A percentile compares a stretch with the other conserved stretches of the same genome.
phyloP scores from a whole-genome alignment of 208 protist species.

The Acanthamoeba castellanii region DNA sequence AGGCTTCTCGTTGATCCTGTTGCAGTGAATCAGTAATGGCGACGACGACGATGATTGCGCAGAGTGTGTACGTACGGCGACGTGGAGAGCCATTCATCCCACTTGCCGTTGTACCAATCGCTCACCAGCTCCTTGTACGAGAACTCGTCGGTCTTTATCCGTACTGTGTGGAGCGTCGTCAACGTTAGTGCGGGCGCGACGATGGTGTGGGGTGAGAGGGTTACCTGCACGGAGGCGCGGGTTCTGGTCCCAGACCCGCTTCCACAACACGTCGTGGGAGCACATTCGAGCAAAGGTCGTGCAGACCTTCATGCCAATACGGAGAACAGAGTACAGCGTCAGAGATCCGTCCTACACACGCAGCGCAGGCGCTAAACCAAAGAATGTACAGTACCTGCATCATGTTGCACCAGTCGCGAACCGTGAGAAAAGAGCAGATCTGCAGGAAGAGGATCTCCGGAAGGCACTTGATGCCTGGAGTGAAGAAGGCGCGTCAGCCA shows the following conservation, averaged over 20 bases:
- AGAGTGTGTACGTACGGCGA: constrained; percentile 18
- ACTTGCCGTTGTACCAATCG: constrained; percentile 47
- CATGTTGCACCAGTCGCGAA: constrained; percentile 52
- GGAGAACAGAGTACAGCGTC: neutral
- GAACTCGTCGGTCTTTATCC: constrained; percentile 56
- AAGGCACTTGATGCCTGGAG: constrained; percentile 43
- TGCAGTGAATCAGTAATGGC: neutral
- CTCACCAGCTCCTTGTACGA: constrained; percentile 68
- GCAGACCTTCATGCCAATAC: neutral
- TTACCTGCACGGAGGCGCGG: constrained; percentile 30
- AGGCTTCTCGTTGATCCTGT: constrained; percentile 20
- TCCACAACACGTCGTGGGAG: constrained; percentile 23
- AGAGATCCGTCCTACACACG: neutral
- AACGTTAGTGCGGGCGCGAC: neutral
- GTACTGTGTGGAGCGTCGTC: constrained; percentile 9
- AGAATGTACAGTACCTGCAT: constrained; percentile 7
- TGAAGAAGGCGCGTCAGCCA: neutral
- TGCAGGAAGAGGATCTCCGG: constrained; percentile 35
- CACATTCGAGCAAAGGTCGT: constrained; percentile 10
- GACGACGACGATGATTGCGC: neutral
- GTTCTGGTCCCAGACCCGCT: constrained; percentile 51
- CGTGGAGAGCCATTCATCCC: constrained; percentile 50
- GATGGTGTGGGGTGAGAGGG: neutral
- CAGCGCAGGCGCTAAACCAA: neutral
- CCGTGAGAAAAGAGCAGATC: constrained; percentile 42